phyloP scores from a whole-genome alignment of 306 rosid genomes.

The Datisca glomerata region DNA sequence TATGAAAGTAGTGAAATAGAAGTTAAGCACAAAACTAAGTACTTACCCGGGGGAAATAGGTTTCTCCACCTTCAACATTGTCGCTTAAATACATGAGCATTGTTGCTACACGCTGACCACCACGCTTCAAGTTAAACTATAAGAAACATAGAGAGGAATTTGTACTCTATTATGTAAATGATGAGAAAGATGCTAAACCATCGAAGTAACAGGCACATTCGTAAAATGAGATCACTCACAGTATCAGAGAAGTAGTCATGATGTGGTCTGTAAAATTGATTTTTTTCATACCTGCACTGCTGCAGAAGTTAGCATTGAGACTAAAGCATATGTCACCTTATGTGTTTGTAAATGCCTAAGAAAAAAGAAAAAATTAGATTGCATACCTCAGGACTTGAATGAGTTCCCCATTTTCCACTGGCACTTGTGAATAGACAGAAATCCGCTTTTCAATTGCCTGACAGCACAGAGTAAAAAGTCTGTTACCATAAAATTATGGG shows the following conservation, averaged over 20 bases:
- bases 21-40: slow-evolving; percentile 7
- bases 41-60: slow-evolving; percentile 76
- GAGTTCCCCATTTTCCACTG: slow-evolving; percentile 87
- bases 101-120: slow-evolving; percentile 97
- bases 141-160: slow-evolving; percentile 4
- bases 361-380: slow-evolving; percentile 19
- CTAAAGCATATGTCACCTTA: slow-evolving; percentile 10
- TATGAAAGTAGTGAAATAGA: slow-evolving; percentile 19
- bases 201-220: neutral
- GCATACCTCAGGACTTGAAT: slow-evolving; percentile 90
- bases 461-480: slow-evolving; percentile 16
- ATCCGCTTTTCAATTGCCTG: slow-evolving; percentile 97
- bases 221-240: slow-evolving; percentile 36
- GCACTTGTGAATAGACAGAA: slow-evolving; percentile 84
- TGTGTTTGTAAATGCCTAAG: slow-evolving; percentile 13
- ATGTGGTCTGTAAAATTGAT: slow-evolving; percentile 79
- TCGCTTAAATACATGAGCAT: slow-evolving; percentile 88
- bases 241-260: slow-evolving; percentile 97
- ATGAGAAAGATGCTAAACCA: neutral
- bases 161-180: slow-evolving; percentile 7
- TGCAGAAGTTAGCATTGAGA: slow-evolving; percentile 59
- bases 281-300: slow-evolving; percentile 97
- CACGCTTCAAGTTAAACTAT: slow-evolving; percentile 95
- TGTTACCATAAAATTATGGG: no score
- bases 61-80: slow-evolving; percentile 95